Percentiles rank a stretch among this genome's conserved stretches.
phyloP scores from a whole-genome alignment of 805 yeast species.

The Ogataea corticis region DNA sequence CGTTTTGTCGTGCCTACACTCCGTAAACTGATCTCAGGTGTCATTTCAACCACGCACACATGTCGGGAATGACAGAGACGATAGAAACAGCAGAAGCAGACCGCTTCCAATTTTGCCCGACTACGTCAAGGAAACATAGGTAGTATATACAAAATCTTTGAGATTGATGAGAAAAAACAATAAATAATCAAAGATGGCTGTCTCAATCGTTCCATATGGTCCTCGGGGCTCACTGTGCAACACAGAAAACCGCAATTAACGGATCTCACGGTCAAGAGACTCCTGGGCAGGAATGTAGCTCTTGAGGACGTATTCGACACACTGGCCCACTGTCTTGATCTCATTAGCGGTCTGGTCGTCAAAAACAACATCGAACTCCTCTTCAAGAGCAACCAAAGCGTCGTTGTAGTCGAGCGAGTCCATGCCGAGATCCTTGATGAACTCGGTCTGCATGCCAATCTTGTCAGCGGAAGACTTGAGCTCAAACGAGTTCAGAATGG shows the following conservation, averaged over 20 bases:
- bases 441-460: conserved; percentile 44
- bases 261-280: conserved; percentile 37
- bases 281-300: conserved; percentile 37
- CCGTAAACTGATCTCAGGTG: no score
- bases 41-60: no score
- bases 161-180: conserved; percentile 6
- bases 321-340: conserved; percentile 61
- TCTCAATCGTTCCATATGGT: no score
- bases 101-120: background rate
- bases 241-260: conserved; percentile 22
- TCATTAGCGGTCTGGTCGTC: conserved; percentile 52
- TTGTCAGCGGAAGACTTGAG: conserved; percentile 28
- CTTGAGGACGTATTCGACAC: conserved; percentile 51
- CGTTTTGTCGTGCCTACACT: no score
- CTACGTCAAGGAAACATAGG: conserved; percentile 1
- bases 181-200: conserved; percentile 7
- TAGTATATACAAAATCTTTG: conserved; percentile 5
- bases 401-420: conserved; percentile 96
- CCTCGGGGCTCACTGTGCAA: no score
- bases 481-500: conserved; percentile 65
- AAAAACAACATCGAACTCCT: conserved; percentile 60
- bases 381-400: conserved; percentile 94
- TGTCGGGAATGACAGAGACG: no score
- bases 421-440: conserved; percentile 74
- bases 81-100: no score